phyloP scores from a whole-genome alignment of 164 flowering plant genomes.

The Stephania yunnanensis region DNA sequence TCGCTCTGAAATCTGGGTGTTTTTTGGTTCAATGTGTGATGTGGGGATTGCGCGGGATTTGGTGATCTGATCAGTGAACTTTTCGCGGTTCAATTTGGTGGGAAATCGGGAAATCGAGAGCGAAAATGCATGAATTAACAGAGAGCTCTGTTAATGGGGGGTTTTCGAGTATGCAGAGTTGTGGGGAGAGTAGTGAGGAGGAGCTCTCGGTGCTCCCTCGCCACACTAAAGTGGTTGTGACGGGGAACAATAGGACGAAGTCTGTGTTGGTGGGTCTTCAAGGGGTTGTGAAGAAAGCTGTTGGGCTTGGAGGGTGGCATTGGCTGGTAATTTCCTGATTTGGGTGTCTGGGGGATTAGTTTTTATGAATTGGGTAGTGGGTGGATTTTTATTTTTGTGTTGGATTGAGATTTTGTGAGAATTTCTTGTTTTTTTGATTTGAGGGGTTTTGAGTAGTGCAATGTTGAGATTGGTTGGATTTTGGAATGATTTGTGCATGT shows the following conservation, averaged over 20 bases:
- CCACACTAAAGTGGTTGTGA: slow-evolving; percentile 74
- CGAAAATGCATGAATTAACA: slow-evolving; percentile 50
- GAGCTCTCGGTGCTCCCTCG: slow-evolving; percentile 73
- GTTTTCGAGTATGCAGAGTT: slow-evolving; percentile 40
- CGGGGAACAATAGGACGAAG: slow-evolving; percentile 74
- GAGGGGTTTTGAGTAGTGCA: slow-evolving; percentile 11
- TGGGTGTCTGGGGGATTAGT: slow-evolving; percentile 6
- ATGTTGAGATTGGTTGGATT: slow-evolving; percentile 17
- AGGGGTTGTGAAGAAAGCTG: slow-evolving; percentile 81
- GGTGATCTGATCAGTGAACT: slow-evolving; percentile 7
- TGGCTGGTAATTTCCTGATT: slow-evolving; percentile 71
- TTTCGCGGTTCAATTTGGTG: not conserved
- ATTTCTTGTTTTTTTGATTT: slow-evolving; percentile 6
- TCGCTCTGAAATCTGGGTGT: slow-evolving; percentile 16
- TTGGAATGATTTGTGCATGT: not conserved
- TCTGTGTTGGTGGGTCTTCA: slow-evolving; percentile 74
- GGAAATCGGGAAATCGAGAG: not conserved
- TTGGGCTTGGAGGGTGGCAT: slow-evolving; percentile 87
- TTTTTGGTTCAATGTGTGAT: slow-evolving; percentile 38
- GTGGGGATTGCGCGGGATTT: slow-evolving; percentile 26
- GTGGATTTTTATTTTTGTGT: not conserved
- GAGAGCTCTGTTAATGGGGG: slow-evolving; percentile 61
- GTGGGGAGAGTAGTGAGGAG: slow-evolving; percentile 72
- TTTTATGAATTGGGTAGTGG: slow-evolving; percentile 32
- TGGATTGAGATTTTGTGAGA: not conserved